Evolutionary conservation across 305 asterid genomes (phyloP).

Genomic region (Fraxinus velutina): DNA sequence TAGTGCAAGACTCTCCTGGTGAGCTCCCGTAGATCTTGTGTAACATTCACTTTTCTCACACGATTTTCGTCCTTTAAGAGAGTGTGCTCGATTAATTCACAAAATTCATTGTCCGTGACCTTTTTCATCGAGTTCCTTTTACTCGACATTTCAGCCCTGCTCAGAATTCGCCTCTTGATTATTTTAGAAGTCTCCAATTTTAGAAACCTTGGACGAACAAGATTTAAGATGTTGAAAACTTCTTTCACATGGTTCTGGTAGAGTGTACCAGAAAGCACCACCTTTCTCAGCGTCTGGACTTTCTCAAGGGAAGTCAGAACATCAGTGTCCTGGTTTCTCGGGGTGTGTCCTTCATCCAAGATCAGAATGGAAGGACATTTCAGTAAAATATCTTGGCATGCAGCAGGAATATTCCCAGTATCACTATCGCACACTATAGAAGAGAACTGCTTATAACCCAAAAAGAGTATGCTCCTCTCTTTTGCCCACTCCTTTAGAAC

Average conservation of each 20-base stretch:
- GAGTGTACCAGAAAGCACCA: conserved; percentile 29
- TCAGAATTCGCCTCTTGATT: conserved; percentile 24
- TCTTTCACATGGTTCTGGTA: conserved; percentile 29
- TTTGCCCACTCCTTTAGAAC: conserved; percentile 23
- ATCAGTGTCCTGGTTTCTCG: conserved; percentile 27
- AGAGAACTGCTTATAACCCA: conserved; percentile 29
- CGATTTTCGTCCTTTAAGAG: conserved; percentile 15
- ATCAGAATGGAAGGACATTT: conserved; percentile 27
- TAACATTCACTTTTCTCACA: conserved; percentile 18
- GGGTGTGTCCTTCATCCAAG: conserved; percentile 33
- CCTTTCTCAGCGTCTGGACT: conserved; percentile 29
- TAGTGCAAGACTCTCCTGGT: conserved; percentile 22
- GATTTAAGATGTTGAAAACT: conserved; percentile 29
- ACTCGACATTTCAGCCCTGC: conserved; percentile 7
- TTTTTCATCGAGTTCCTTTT: not conserved
- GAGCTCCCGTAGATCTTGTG: conserved; percentile 22
- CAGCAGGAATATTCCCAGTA: not conserved
- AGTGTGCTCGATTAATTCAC: conserved; percentile 18
- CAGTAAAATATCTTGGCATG: conserved; percentile 21
- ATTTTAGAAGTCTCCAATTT: conserved; percentile 15
- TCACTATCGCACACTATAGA: conserved; percentile 20
- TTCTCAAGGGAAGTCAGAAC: conserved; percentile 27
- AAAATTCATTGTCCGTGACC: conserved; percentile 17
- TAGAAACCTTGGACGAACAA: conserved; percentile 30
- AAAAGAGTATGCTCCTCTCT: conserved; percentile 25